These are phyloP conservation scores for Madurella mycetomatis DNA, from an alignment of 2,329 filamentous ascomycete genomes.

Conservation along the genomic window DNA sequence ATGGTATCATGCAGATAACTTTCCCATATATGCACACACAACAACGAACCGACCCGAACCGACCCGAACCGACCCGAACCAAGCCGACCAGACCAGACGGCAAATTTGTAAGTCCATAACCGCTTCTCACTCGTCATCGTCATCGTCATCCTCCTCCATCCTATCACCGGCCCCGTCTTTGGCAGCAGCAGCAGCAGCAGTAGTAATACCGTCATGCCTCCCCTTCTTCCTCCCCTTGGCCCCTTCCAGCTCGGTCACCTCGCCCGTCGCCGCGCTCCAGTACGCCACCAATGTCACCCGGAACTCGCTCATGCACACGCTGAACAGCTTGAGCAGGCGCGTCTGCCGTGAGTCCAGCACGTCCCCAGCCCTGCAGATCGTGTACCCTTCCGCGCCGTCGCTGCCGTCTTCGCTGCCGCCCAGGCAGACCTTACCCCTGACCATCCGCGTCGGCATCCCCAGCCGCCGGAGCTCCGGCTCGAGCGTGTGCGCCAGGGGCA, in stretches of 20 bases:
- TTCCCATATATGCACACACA: slow-evolving; percentile 19
- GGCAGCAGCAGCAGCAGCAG: too few relatives aligned
- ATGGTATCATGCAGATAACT: slow-evolving; percentile 7
- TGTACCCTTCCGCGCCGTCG: slow-evolving; percentile 51
- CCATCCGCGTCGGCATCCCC: slow-evolving; percentile 82
- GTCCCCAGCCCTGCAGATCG: slow-evolving; percentile 80
- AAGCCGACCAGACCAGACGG: neutral
- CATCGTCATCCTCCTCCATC: slow-evolving; percentile 11
- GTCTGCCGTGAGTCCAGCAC: slow-evolving; percentile 88
- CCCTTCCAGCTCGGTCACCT: slow-evolving; percentile 53
- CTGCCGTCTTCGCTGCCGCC: slow-evolving; percentile 53
- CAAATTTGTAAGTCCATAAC: neutral
- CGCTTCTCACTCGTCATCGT: slow-evolving; percentile 11
- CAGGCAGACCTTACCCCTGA: slow-evolving; percentile 82
- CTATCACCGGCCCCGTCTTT: slow-evolving; percentile 15
- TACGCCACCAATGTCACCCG: slow-evolving; percentile 73
- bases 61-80: too few relatives aligned
- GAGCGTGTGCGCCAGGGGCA: slow-evolving; percentile 79
- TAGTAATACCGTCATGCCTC: neutral
- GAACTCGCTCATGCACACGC: slow-evolving; percentile 87
- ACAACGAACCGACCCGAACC: slow-evolving; percentile 5
- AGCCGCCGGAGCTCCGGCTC: slow-evolving; percentile 88
- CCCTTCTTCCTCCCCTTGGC: slow-evolving; percentile 22
- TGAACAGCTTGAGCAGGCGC: slow-evolving; percentile 88
- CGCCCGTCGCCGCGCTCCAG: slow-evolving; percentile 56